Percentiles rank a stretch among this genome's conserved stretches.
Evolutionary conservation across 768 basidiomycete species (phyloP).

Genomic region (Lentinula edodes): DNA sequence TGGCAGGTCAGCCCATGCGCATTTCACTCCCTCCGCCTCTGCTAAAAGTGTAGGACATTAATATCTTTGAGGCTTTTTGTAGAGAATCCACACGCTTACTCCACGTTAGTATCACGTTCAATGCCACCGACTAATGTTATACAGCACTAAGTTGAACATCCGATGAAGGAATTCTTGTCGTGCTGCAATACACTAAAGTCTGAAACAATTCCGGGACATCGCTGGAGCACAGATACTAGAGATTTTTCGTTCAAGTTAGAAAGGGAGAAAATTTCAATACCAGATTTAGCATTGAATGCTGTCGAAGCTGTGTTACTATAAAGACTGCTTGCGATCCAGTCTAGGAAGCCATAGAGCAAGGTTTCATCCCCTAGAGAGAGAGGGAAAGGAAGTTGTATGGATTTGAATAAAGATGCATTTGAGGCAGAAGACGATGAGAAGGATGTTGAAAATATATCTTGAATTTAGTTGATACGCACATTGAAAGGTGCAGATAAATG

Average conservation of each 20-base stretch:
- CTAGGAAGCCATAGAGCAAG: constrained; percentile 24
- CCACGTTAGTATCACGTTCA: not conserved
- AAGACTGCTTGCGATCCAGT: constrained; percentile 30
- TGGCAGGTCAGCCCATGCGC: too few species aligned
- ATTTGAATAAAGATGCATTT: constrained; percentile 41
- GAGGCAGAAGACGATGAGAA: not conserved
- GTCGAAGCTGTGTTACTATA: constrained; percentile 24
- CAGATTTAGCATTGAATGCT: constrained; percentile 28
- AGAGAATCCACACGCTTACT: not conserved
- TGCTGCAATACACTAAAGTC: not conserved
- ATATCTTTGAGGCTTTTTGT: not conserved
- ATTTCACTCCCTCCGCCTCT: too few species aligned
- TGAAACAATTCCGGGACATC: not conserved
- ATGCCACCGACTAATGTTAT: not conserved
- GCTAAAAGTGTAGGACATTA: too few species aligned
- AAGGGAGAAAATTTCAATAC: constrained; percentile 13
- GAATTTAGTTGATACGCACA: constrained; percentile 21
- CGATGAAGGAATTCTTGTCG: not conserved
- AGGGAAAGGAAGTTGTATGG: constrained; percentile 42
- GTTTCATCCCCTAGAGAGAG: constrained; percentile 29
- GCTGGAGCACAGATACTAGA: constrained; percentile 36
- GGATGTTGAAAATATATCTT: not conserved
- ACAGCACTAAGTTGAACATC: not conserved
- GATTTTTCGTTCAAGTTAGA: constrained; percentile 21
- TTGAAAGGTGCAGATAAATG: constrained; percentile 24